These are phyloP conservation scores for Apiospora saccharicola DNA, from an alignment of 2,329 filamentous ascomycete genomes.

Conservation along the genomic window DNA sequence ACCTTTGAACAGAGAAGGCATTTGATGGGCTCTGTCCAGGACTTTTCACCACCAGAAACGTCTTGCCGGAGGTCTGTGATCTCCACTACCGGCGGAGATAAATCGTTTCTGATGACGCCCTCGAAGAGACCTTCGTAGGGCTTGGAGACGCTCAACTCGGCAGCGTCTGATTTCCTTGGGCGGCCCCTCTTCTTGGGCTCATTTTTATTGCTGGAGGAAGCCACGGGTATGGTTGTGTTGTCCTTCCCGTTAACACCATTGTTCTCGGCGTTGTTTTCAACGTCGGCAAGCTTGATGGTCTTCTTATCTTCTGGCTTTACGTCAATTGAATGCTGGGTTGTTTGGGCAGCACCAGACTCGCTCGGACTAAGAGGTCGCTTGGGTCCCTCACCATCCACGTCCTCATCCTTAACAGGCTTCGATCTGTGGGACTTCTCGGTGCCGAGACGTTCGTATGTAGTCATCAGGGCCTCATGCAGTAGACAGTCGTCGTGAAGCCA, in stretches of 20 bases:
- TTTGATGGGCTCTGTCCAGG: slow-evolving; percentile 59
- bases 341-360: slow-evolving; percentile 58
- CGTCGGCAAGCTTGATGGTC: slow-evolving; percentile 44
- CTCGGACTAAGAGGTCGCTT: slow-evolving; percentile 59
- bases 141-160: slow-evolving; percentile 45
- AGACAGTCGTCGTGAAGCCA: slow-evolving; percentile 73
- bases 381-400: slow-evolving; percentile 48
- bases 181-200: slow-evolving; percentile 44
- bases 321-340: slow-evolving; percentile 59
- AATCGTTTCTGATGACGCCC: slow-evolving; percentile 56
- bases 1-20: slow-evolving; percentile 59
- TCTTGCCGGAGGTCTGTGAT: slow-evolving; percentile 59
- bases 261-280: slow-evolving; percentile 36
- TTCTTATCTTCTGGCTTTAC: slow-evolving; percentile 54
- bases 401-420: slow-evolving; percentile 47
- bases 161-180: slow-evolving; percentile 48
- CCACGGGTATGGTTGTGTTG: slow-evolving; percentile 46
- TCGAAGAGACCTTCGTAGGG: slow-evolving; percentile 62
- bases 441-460: slow-evolving; percentile 58
- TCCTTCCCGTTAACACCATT: slow-evolving; percentile 42
- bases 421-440: slow-evolving; percentile 57
- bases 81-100: slow-evolving; percentile 57
- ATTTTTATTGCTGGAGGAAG: slow-evolving; percentile 29
- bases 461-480: slow-evolving; percentile 60
- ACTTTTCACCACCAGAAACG: slow-evolving; percentile 57